Base-by-base conservation (phyloP, 75 land plant genomes). In the Adiantum capillusveneris region DNA sequence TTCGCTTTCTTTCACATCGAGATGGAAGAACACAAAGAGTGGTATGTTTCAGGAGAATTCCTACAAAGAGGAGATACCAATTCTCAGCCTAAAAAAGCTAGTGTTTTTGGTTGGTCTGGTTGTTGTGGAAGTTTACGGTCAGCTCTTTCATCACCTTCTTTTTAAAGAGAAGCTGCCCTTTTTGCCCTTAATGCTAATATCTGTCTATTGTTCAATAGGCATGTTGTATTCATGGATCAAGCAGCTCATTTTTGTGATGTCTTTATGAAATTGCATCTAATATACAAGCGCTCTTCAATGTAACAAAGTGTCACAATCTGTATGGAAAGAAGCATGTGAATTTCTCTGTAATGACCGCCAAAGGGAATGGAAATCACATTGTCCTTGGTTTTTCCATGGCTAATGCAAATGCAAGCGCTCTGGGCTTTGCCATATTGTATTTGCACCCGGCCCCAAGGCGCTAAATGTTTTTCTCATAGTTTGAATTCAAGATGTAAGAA, bases 171-270 rank as follows among this genome's bases (percentile, higher is more conserved):
- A 44, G 58, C 69, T 85, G 31, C 89, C 94, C 0, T 92, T 92
- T 68, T 49, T 92, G 21, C 94, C 97, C 24, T 75, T 92, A 19
- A 88, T 92, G 95, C 62, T 92, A 60, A 63, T 79, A 6, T 92
- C 97, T 2, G 54, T 74, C 0, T 88, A 92, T 63, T 85, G 94
- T 76, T 66, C 84, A 17, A 18, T 92, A 11, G 97, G 89, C 16
- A 69, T 88, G 69, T 29, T 78, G 18, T 88, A 82, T 71, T 77
- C 84, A 29, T 92, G 94, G 89, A 28, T 78, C 44, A 81, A 79
- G 76, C 96, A 90, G 59, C 70, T 90, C 7, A 62, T 14, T 34
- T 34, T 34, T 34, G 37, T 34, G 37, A 34, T 34, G n/a, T n/a
- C n/a, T n/a, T n/a, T n/a, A n/a, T n/a, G n/a, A n/a, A n/a, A n/a